Percentiles rank a stretch among this genome's conserved stretches.
phyloP scores from a whole-genome alignment of 2,329 filamentous ascomycete species.

The Fusarium sp. region DNA sequence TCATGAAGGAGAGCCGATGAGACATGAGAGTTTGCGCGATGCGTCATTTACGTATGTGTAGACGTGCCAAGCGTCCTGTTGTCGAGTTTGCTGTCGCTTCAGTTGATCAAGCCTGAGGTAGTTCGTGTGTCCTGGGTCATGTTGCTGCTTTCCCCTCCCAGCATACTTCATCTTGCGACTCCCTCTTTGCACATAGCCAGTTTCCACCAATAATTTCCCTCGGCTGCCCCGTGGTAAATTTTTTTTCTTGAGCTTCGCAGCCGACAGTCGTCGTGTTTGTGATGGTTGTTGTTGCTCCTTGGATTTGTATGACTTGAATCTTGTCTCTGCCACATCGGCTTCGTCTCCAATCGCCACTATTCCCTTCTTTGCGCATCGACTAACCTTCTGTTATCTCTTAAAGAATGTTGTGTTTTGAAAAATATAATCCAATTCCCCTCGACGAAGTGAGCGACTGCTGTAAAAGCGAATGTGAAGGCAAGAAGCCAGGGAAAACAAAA shows the following conservation, averaged over 20 bases:
- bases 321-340: not conserved
- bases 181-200: not conserved
- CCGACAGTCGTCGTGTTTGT: not conserved
- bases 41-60: not conserved
- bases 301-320: not conserved
- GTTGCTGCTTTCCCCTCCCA: not conserved
- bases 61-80: not conserved
- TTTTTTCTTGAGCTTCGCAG: not conserved
- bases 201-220: not conserved
- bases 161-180: not conserved
- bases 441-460: slow-evolving; percentile 40
- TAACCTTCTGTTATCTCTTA: slow-evolving; percentile 38
- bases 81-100: not conserved
- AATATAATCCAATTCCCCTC: slow-evolving; percentile 22
- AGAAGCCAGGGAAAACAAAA: slow-evolving; percentile 34
- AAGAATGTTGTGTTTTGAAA: slow-evolving; percentile 21
- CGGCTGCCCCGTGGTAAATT: not conserved
- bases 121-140: not conserved
- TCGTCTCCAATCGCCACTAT: not conserved
- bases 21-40: not conserved
- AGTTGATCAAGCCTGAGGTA: not conserved
- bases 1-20: not conserved
- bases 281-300: not conserved
- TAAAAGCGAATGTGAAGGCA: slow-evolving; percentile 45
- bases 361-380: slow-evolving; percentile 5